Base-by-base conservation (phyloP, 441 rosid genomes). In the Populus tomentosa region DNA sequence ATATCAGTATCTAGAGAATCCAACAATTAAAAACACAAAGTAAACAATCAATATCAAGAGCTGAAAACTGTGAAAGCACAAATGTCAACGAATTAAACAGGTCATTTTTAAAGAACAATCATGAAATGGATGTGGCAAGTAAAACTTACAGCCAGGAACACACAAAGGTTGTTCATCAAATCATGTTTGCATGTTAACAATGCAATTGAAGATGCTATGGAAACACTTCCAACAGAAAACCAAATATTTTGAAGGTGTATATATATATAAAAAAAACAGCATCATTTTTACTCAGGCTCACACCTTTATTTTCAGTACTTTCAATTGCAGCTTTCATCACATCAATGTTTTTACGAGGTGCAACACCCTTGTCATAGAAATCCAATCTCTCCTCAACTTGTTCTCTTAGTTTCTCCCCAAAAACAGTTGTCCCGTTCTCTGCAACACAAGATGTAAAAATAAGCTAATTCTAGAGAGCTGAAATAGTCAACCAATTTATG, bases 351-450 rank as follows among this genome's bases (percentile, higher is more conserved):
- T 96, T 96, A 21, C 97, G 94, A 32, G 99, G 99, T 67, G 98
- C 95, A 82, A 96, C 89, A 36, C 98, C 98, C 88, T 92, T 96
- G 86, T 96, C 99, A 36, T 96, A 96, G 81, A 96, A 96, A 70
- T 92, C 98, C 20, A 96, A 85, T 72, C 98, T 86, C 83, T 94
- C 99, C 85, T 94, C 98, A 38, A 96, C 99, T 81, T 96, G 99
- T 81, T 93, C 98, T 10, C 94, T 88, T 10, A 96, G 94, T 86
- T 91, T 96, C 85, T 94, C 98, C 24, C 99, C 99, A 77, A 88
- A 96, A 67, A 86, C 79, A 1, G 90, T 89, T 6, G 91, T 80
- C 18, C 86, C 86, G 3, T 74, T 84, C 70, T 96, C 99, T 96
- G 83, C 77, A 76, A 71, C 62, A 67, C 69, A 62, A 63, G 13